A percentile compares a stretch with the other conserved stretches of the same genome.
Evolutionary conservation across 2,329 filamentous ascomycete species (phyloP).

Genomic region (Cryphonectria naterciae): DNA sequence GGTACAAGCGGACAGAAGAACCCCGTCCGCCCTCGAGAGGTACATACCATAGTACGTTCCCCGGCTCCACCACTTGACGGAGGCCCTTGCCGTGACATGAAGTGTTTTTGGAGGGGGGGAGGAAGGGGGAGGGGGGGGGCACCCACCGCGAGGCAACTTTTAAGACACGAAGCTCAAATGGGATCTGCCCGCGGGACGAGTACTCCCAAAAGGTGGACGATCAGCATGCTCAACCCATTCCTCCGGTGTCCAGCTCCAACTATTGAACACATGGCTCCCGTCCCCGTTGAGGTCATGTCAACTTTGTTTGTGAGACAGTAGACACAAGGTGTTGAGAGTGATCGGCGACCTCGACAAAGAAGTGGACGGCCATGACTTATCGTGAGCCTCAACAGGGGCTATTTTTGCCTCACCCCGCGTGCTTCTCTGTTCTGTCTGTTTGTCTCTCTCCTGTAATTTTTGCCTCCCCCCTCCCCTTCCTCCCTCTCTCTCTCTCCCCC

Average conservation of each 20-base stretch:
- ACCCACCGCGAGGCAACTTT: neutral
- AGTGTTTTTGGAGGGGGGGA: neutral
- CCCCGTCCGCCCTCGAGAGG: conserved; percentile 1
- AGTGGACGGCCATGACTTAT: conserved; percentile 2
- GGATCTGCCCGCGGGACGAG: conserved; percentile 20
- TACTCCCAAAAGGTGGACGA: conserved; percentile 20
- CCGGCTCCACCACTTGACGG: conserved; percentile 9
- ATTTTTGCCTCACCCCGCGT: conserved; percentile 7
- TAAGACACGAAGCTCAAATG: conserved; percentile 11
- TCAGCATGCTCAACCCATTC: conserved; percentile 28
- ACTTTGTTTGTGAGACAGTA: conserved; percentile 9
- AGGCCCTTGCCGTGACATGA: conserved; percentile 12
- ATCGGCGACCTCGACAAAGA: conserved; percentile 24
- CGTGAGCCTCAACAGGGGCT: conserved; percentile 10
- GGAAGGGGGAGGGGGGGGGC: too few species aligned
- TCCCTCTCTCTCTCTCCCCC: too few species aligned
- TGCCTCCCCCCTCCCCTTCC: neutral
- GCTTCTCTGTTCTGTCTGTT: neutral
- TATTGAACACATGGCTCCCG: conserved; percentile 21
- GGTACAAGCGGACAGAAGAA: conserved; percentile 5
- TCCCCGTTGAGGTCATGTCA: conserved; percentile 23
- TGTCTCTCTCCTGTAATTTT: neutral
- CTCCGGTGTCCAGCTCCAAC: conserved; percentile 20
- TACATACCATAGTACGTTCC: conserved; percentile 5
- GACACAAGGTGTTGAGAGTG: conserved; percentile 9